Conservation (phyloP, 2,329 filamentous ascomycete genomes). For the Akanthomyces dipterigenus region DNA sequence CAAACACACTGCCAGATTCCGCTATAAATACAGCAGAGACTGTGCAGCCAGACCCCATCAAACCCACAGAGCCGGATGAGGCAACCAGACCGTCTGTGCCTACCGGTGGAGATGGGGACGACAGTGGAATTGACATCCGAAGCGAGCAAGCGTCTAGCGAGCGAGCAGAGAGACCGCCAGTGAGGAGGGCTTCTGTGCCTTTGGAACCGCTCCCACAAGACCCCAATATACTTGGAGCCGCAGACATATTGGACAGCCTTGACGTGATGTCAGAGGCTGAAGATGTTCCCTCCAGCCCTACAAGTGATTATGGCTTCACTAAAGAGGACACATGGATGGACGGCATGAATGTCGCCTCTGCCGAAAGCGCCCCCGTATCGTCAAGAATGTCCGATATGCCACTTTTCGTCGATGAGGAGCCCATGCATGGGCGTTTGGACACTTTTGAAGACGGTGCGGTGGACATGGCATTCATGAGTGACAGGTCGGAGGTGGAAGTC, state of each 20-base stretch:
- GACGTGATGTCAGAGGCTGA: constrained; percentile 4
- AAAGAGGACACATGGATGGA: neutral
- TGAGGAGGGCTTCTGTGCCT: neutral
- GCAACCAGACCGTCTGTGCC: neutral
- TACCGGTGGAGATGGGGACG: neutral
- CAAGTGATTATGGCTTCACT: neutral
- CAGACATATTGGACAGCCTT: neutral
- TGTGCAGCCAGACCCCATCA: neutral
- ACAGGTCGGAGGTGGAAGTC: neutral
- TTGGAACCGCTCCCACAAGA: neutral
- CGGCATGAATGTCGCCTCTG: neutral
- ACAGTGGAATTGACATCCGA: constrained; percentile 9
- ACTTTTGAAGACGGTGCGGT: neutral
- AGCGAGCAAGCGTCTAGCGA: neutral
- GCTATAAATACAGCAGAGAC: neutral
- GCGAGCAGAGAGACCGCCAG: neutral
- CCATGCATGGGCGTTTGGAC: neutral
- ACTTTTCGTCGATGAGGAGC: neutral
- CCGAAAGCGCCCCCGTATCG: neutral
- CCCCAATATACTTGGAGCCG: neutral
- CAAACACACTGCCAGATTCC: neutral
- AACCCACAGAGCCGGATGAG: neutral
- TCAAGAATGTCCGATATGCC: neutral
- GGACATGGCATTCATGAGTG: neutral
- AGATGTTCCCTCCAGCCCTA: neutral